These are phyloP conservation scores for barley (Hordeum vulgare) DNA, from an alignment of 176 grass and related monocot genomes.

Conservation along the genomic window MorexV3_pseudomolecules_assembly NC_058520.1:616974042-616974541, in stretches of 20 bases:
- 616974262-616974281: neutral
- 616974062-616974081: neutral
- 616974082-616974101: neutral
- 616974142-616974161: no score
- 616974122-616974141: no score
- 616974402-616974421: no score
- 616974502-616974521: conserved; percentile 82
- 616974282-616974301: neutral
- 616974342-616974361: no score
- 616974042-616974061: neutral
- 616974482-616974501: conserved; percentile 36
- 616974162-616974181: no score
- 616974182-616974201: no score
- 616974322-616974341: no score
- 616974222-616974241: neutral
- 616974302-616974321: no score
- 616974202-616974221: no score
- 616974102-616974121: neutral
- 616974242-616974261: neutral
- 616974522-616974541: conserved; percentile 60
- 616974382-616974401: no score
- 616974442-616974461: conserved; percentile 31
- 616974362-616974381: no score
- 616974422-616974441: no score
- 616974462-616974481: conserved; percentile 84